Base-by-base conservation (phyloP, 2,329 filamentous ascomycete genomes). In the Furcasterigmium sp. region DNA sequence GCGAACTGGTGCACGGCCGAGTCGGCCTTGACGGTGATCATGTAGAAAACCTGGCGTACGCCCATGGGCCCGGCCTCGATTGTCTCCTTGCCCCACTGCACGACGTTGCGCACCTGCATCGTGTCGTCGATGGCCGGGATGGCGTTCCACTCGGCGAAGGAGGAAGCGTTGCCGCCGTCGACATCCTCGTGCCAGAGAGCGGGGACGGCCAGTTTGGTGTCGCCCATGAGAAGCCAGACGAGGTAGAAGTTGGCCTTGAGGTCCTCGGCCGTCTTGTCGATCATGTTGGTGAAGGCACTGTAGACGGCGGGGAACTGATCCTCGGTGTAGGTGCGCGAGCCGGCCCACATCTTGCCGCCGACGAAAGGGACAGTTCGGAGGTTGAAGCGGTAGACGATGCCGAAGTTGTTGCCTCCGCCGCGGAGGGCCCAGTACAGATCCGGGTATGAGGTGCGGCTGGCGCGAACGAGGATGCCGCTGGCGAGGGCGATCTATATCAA, bases 381-480 rank as follows among this genome's bases (percentile, higher is more conserved):
- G 21, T 55, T 52, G 23, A 58, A 50, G 45, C 46, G 48, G 2
- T 63, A 54, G 15, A 56, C 51, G 26, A 60, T 54, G 29, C 64
- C 67, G 41, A 68, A 68, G 49, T 71, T 73, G 28, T 59, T 58
- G 8, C 67, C 68, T 4, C 73, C 73, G 8, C 68, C 69, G 26
- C 65, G 63, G 1, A 73, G 56, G 3, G 70, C 69, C 49, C 59
- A 64, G 53, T 59, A 73, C 0, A 75, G 57, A 32, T 73, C 69
- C 0, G 54, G n/a, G 37, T 70, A 56, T 3, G 54, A 37, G 0
- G 44, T 46, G 0, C 50, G 47, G 39, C 60, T 68, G 4, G 62
- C 67, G 5, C 62, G 61, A 18, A 70, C 53, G 32, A 72, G 57
- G 2, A 44, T 40, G 8, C 69, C 65, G 41, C 59, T 52, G 0